Base-by-base conservation (phyloP, 768 basidiomycete genomes). In the Tricholoma saponaceum region DNA sequence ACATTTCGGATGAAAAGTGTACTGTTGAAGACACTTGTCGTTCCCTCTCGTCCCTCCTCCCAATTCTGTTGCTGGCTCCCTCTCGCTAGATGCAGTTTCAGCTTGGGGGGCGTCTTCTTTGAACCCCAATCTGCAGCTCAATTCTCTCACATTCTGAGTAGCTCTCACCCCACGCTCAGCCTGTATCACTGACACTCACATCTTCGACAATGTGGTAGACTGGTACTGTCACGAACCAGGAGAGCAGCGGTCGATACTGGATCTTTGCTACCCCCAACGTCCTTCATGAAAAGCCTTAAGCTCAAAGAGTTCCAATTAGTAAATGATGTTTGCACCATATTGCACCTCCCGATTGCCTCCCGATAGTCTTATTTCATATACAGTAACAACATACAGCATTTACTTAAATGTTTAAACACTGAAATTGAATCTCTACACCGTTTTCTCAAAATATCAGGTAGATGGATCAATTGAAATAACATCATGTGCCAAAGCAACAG, bases 191-290 rank as follows among this genome's bases (percentile, higher is more conserved):
- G 87, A 90, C 67, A 72, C 78, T 46, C 89, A 92, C 69, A 79
- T 95, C 53, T 97, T 95, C 79, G 95, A 94, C 70, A 79, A 84
- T 62, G 77, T 84, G 60, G 67, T 97, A 20, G 87, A 86, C 92
- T 1, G 83, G 80, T 1, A 93, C 93, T 9, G 76, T 95, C 61
- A 95, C 92, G 12, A 83, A 89, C 72, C 94, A 96, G 82, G 89
- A 86, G 74, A 85, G 80, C 67, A 90, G 87, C 57, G 95, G 95
- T 0, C 79, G 95, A 49, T 98, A 95, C 76, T 98, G 96, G 95
- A 78, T 97, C 7, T 98, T 98, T 69, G 91, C 95, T 2, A 90
- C 92, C 6, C 95, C 92, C 60, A 92, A 93, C 70, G 82, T 93
- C 23, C 76, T 94, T 95, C 62, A 90, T 92, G 84, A 89, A 89